phyloP scores from a whole-genome alignment of 2,329 filamentous ascomycete genomes.

The Trichoderma afroharzianum region DNA sequence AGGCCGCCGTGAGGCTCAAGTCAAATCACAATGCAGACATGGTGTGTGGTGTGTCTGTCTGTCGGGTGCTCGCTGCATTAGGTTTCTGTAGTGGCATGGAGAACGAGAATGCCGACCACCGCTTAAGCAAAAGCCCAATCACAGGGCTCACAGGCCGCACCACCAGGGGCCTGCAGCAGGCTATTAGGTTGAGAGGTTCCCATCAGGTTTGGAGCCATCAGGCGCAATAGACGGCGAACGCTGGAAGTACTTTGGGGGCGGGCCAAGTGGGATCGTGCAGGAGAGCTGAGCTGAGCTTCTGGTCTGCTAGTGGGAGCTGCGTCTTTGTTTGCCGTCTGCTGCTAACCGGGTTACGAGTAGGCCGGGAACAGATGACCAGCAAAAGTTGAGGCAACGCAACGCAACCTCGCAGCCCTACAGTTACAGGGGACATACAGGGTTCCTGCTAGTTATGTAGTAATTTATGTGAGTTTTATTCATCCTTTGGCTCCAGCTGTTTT shows the following conservation, averaged over 20 bases:
- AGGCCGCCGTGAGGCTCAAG: constrained; percentile 10
- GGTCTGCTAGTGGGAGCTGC: too few species aligned
- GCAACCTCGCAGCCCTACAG: neutral
- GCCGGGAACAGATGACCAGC: neutral
- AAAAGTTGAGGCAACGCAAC: neutral
- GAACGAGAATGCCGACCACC: neutral
- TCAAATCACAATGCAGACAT: neutral
- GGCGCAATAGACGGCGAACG: neutral
- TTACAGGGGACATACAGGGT: neutral
- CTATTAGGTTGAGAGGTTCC: neutral
- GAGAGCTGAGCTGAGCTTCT: neutral
- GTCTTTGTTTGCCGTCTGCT: neutral
- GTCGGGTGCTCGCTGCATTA: neutral
- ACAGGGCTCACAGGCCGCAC: neutral
- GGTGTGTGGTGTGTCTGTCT: neutral
- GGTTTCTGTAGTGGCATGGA: neutral
- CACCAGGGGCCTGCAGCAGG: neutral
- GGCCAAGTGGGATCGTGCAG: neutral
- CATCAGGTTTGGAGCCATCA: neutral
- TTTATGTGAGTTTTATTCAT: neutral
- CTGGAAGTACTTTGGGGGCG: neutral
- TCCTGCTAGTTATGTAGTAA: neutral
- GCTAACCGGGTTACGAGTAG: neutral
- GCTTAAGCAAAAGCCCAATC: neutral
- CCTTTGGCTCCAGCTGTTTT: neutral